Evolutionary conservation across 1,139 yeast genomes (phyloP).

Genomic region (Barnettozyma hawaiiensis): DNA sequence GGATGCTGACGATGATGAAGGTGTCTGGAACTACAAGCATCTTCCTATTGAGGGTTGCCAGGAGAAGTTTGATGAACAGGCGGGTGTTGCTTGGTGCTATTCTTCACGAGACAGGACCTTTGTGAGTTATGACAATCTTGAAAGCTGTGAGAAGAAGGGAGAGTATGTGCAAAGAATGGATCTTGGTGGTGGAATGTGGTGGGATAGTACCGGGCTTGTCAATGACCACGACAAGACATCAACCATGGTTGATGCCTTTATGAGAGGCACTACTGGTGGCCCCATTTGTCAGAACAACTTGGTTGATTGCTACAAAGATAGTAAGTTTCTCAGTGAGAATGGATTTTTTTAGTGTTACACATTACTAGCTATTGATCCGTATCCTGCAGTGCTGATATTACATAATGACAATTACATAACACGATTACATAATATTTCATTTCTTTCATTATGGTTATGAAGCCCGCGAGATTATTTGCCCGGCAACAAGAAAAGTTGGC

Average conservation of each 20-base stretch:
- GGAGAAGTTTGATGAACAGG: constrained; percentile 47
- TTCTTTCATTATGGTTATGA: too few species aligned
- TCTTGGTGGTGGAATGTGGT: constrained; percentile 88
- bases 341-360: too few species aligned
- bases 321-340: constrained; percentile 13
- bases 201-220: constrained; percentile 84
- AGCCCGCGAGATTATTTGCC: not conserved
- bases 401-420: too few species aligned
- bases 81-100: constrained; percentile 57
- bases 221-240: constrained; percentile 27
- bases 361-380: too few species aligned
- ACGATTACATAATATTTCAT: too few species aligned
- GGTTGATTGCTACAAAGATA: constrained; percentile 9
- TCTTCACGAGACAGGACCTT: constrained; percentile 37
- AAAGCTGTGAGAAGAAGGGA: constrained; percentile 54
- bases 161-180: constrained; percentile 41
- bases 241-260: constrained; percentile 37
- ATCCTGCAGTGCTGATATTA: too few species aligned
- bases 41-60: constrained; percentile 40
- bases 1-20: constrained; percentile 38
- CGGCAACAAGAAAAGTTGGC: not conserved
- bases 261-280: constrained; percentile 33
- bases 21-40: constrained; percentile 49
- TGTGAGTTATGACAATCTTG: constrained; percentile 61
- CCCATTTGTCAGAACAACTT: constrained; percentile 19